Conservation (phyloP, 1,284 basidiomycete genomes). For the Rhizoctonia solani region DNA sequence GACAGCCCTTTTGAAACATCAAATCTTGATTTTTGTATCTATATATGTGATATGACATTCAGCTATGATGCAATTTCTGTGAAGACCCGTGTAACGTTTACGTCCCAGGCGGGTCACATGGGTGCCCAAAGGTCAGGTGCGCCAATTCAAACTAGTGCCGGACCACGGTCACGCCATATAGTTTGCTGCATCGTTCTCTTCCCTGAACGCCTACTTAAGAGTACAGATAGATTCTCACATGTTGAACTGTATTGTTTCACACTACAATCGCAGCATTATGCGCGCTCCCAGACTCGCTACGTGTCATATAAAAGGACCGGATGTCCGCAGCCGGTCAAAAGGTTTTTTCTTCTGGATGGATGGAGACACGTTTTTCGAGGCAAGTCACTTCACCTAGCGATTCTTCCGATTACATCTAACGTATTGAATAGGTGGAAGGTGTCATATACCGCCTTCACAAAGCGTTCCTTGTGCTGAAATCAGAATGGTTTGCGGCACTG, state of each 20-base stretch:
- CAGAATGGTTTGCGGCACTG: slow-evolving; percentile 29
- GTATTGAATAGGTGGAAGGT: slow-evolving; percentile 10
- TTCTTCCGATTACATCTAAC: not conserved
- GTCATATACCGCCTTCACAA: slow-evolving; percentile 31
- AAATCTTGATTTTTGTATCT: no score
- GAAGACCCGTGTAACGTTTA: not conserved
- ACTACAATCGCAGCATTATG: not conserved
- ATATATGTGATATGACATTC: no score
- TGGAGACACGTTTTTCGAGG: slow-evolving; percentile 34
- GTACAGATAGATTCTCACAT: slow-evolving; percentile 10
- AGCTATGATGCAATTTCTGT: no score
- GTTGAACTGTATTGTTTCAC: not conserved
- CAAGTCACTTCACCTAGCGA: not conserved
- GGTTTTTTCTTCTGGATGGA: slow-evolving; percentile 34
- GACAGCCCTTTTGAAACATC: no score
- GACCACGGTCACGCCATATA: slow-evolving; percentile 32
- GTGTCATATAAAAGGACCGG: slow-evolving; percentile 13
- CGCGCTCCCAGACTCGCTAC: slow-evolving; percentile 13
- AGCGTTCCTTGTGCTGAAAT: slow-evolving; percentile 25
- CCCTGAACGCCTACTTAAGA: not conserved
- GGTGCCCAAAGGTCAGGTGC: not conserved
- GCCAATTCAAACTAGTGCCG: slow-evolving; percentile 34
- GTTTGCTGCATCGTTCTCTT: not conserved
- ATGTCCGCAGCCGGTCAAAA: slow-evolving; percentile 20
- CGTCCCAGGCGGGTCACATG: slow-evolving; percentile 26